phyloP scores from a whole-genome alignment of 2,329 filamentous ascomycete genomes.

The Myriangium duriaei region DNA sequence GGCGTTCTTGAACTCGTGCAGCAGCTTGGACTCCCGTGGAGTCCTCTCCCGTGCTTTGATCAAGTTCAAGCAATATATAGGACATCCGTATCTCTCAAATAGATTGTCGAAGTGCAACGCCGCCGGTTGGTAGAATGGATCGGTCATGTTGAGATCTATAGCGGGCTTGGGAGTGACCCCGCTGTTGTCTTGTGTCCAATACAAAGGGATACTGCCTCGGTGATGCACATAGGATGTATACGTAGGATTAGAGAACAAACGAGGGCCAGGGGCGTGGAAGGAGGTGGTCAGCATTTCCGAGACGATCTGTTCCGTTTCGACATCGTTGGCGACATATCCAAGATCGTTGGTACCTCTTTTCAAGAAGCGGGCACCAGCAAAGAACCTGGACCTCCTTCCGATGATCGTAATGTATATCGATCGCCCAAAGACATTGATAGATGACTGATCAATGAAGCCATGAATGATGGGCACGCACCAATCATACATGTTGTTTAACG shows the following conservation, averaged over 20 bases:
- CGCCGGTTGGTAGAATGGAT: conserved; percentile 89
- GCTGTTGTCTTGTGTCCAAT: conserved; percentile 94
- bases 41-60: conserved; percentile 76
- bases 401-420: conserved; percentile 88
- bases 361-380: conserved; percentile 85
- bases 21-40: conserved; percentile 79
- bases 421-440: conserved; percentile 64
- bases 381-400: conserved; percentile 79
- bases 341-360: conserved; percentile 91
- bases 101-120: conserved; percentile 91
- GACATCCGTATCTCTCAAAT: conserved; percentile 84
- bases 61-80: conserved; percentile 82
- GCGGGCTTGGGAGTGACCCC: conserved; percentile 93
- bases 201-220: conserved; percentile 86
- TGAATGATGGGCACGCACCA: conserved; percentile 96
- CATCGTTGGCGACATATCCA: conserved; percentile 94
- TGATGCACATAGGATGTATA: conserved; percentile 97
- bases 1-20: conserved; percentile 76
- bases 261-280: conserved; percentile 80
- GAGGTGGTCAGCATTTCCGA: conserved; percentile 90
- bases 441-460: conserved; percentile 86
- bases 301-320: conserved; percentile 97
- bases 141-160: conserved; percentile 87
- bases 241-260: conserved; percentile 73
- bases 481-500: conserved; percentile 71